These are phyloP conservation scores for Ogataea trehalophila DNA, from an alignment of 805 yeast species.

Conservation along the genomic window DNA sequence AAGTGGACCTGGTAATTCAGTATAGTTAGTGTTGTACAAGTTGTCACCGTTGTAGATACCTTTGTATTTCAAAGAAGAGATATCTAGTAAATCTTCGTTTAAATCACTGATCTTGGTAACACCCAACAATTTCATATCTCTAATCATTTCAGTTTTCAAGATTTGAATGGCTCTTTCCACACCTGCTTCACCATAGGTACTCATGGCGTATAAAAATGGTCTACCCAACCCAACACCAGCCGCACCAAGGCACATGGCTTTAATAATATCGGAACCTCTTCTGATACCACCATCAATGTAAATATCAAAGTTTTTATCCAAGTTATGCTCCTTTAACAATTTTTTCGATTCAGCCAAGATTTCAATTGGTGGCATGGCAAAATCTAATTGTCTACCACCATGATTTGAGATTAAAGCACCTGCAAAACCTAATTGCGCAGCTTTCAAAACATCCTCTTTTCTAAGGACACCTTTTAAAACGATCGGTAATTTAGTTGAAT, in stretches of 20 bases:
- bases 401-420: conserved; percentile 68
- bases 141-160: conserved; percentile 54
- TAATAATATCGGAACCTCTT: conserved; percentile 39
- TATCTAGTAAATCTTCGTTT: conserved; percentile 36
- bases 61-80: conserved; percentile 27
- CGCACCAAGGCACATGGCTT: conserved; percentile 41
- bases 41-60: conserved; percentile 41
- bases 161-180: conserved; percentile 60
- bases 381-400: conserved; percentile 70
- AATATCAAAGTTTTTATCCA: conserved; percentile 36
- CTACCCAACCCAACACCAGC: conserved; percentile 64
- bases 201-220: conserved; percentile 71
- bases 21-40: conserved; percentile 52
- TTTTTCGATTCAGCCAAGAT: conserved; percentile 53
- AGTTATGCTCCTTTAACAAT: conserved; percentile 35
- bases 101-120: conserved; percentile 45
- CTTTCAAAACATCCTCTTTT: conserved; percentile 56
- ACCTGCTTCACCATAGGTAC: conserved; percentile 77
- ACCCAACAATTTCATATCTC: conserved; percentile 65
- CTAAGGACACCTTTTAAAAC: conserved; percentile 60
- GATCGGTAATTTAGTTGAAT: conserved; percentile 40
- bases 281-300: conserved; percentile 41
- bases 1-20: conserved; percentile 37
- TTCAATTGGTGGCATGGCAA: conserved; percentile 55
- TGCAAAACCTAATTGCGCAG: conserved; percentile 51